Percentiles rank a stretch among this genome's conserved stretches.
These are phyloP conservation scores for Podaxis rugospora DNA, from an alignment of 768 basidiomycete genomes.

Conservation along the genomic window DNA sequence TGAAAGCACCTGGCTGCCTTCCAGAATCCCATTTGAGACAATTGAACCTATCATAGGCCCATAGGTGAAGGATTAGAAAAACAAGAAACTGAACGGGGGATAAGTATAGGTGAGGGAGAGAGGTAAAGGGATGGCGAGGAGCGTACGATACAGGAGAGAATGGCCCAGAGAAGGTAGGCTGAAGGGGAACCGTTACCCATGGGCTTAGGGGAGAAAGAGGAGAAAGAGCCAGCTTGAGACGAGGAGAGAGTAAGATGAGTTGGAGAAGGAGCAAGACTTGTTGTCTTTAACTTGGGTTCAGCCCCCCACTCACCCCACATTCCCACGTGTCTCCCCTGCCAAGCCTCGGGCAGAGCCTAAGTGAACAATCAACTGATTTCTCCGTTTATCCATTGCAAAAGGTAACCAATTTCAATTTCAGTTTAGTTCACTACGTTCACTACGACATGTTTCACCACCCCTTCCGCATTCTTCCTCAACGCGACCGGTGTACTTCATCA, in stretches of 20 bases:
- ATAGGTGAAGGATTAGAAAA: conserved; percentile 73
- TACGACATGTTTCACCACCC: not conserved
- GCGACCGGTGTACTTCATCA: conserved; percentile 58
- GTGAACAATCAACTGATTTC: not conserved
- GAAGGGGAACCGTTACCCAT: conserved; percentile 76
- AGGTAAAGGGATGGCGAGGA: conserved; percentile 22
- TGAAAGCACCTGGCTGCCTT: conserved; percentile 80
- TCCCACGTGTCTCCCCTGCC: not conserved
- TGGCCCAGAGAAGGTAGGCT: conserved; percentile 74
- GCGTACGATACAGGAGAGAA: conserved; percentile 61
- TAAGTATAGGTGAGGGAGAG: conserved; percentile 5
- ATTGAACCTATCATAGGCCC: conserved; percentile 73
- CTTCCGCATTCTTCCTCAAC: not conserved
- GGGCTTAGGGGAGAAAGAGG: conserved; percentile 14
- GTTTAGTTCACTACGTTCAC: not conserved
- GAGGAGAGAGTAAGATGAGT: not conserved
- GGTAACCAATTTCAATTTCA: not conserved
- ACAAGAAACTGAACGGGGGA: conserved; percentile 47
- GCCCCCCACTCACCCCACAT: not conserved
- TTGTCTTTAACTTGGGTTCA: not conserved
- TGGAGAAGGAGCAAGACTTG: no score
- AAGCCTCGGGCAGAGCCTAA: not conserved
- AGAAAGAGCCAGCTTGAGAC: conserved; percentile 27
- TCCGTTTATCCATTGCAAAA: no score
- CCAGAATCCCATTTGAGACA: conserved; percentile 74